A percentile compares a stretch with the other conserved stretches of the same genome.
Evolutionary conservation across 371 early-diverging fungal genomes (phyloP).

Genomic region (Rhizopus sp.): DNA sequence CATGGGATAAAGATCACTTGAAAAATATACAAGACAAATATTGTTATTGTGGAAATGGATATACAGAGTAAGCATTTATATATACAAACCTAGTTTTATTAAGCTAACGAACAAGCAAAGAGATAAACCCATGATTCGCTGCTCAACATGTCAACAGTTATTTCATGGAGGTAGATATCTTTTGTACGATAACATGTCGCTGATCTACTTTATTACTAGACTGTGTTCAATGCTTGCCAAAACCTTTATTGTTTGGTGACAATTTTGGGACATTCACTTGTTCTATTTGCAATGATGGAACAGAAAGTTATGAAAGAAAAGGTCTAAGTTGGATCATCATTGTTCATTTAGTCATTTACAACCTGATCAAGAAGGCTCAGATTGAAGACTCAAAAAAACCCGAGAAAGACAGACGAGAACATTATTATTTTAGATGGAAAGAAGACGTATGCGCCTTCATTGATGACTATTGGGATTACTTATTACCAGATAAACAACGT

Average conservation of each 20-base stretch:
- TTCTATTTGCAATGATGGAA: conserved; percentile 19
- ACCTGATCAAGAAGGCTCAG: conserved; percentile 54
- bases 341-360: conserved; percentile 76
- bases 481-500: conserved; percentile 69
- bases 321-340: conserved; percentile 74
- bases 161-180: conserved; percentile 61
- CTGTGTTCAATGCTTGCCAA: conserved; percentile 21
- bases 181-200: background rate
- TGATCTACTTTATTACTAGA: conserved; percentile 7
- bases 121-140: conserved; percentile 60
- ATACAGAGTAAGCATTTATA: conserved; percentile 34
- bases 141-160: conserved; percentile 57
- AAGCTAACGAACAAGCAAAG: conserved; percentile 15
- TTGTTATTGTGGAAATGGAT: conserved; percentile 66
- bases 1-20: conserved; percentile 28
- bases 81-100: too few species aligned
- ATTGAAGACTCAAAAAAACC: conserved; percentile 28
- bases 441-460: conserved; percentile 83
- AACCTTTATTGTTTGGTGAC: conserved; percentile 29
- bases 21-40: conserved; percentile 58
- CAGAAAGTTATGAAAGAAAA: conserved; percentile 41
- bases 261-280: conserved; percentile 24
- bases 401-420: conserved; percentile 52
- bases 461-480: conserved; percentile 75
- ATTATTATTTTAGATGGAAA: conserved; percentile 77